Percentiles rank a stretch among this genome's conserved stretches.
Conservation (phyloP, 1,284 basidiomycete species). For the Trametes versicolor region DNA sequence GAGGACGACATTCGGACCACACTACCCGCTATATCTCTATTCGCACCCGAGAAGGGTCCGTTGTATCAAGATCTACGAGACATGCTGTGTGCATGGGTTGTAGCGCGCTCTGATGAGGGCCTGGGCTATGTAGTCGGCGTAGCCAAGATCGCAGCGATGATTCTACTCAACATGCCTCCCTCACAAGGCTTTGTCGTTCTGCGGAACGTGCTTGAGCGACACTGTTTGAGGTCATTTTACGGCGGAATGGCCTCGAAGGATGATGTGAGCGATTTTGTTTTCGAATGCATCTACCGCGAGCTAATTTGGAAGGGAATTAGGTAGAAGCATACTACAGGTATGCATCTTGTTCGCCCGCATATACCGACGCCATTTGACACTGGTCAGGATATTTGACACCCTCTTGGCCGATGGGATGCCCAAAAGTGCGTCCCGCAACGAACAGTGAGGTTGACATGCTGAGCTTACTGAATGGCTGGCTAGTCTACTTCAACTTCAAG, state of each 20-base stretch:
- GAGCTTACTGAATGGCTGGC: slow-evolving; percentile 21
- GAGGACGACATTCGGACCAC: slow-evolving; percentile 86
- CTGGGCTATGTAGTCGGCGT: slow-evolving; percentile 78
- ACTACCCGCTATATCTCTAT: slow-evolving; percentile 90
- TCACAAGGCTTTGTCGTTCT: slow-evolving; percentile 88
- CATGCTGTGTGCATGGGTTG: slow-evolving; percentile 91
- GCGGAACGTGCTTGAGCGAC: slow-evolving; percentile 89
- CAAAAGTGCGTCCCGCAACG: slow-evolving; percentile 67
- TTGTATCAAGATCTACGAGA: slow-evolving; percentile 90
- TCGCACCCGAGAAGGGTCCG: slow-evolving; percentile 81
- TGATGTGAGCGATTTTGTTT: slow-evolving; percentile 68
- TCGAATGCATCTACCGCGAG: too few relatives aligned
- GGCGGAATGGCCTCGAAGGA: slow-evolving; percentile 74
- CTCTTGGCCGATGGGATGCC: slow-evolving; percentile 94
- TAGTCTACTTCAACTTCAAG: slow-evolving; percentile 96
- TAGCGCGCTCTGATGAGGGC: slow-evolving; percentile 89
- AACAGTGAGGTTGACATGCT: not conserved
- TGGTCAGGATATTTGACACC: slow-evolving; percentile 88
- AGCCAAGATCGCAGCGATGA: slow-evolving; percentile 88
- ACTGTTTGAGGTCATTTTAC: slow-evolving; percentile 89
- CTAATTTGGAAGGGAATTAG: slow-evolving; percentile 48
- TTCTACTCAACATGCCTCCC: slow-evolving; percentile 86
- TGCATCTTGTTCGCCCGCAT: not conserved
- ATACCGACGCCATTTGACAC: slow-evolving; percentile 10
- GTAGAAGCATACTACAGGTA: slow-evolving; percentile 82